These are phyloP conservation scores for Bretziella fagacearum DNA, from an alignment of 2,329 filamentous ascomycete species.

Conservation along the genomic window DNA sequence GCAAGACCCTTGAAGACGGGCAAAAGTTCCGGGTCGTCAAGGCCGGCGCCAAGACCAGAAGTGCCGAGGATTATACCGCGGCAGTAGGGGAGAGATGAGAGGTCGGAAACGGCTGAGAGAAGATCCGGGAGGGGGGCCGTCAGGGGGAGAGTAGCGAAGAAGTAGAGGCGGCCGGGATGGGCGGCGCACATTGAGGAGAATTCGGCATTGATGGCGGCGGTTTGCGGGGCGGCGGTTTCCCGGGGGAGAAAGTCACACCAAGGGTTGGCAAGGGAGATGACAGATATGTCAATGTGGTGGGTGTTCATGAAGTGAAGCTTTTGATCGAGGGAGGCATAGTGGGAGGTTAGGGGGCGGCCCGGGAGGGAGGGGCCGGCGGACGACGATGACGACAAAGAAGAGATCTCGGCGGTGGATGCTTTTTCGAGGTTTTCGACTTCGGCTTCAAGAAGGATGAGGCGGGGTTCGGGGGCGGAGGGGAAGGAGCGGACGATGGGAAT, in stretches of 20 bases:
- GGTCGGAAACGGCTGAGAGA: slow-evolving; percentile 45
- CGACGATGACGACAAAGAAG: too few relatives aligned
- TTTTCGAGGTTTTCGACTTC: slow-evolving; percentile 31
- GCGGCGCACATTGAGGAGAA: slow-evolving; percentile 53
- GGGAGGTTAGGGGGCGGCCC: slow-evolving; percentile 65
- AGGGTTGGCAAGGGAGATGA: slow-evolving; percentile 80
- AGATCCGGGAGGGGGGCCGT: slow-evolving; percentile 47
- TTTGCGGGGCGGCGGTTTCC: slow-evolving; percentile 35
- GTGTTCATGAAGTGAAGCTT: slow-evolving; percentile 80
- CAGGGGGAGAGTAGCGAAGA: slow-evolving; percentile 68
- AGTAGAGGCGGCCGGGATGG: slow-evolving; percentile 54
- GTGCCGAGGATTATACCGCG: slow-evolving; percentile 83
- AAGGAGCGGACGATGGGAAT: slow-evolving; percentile 60
- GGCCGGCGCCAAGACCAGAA: slow-evolving; percentile 57
- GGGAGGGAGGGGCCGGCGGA: slow-evolving; percentile 37
- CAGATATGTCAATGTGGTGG: slow-evolving; percentile 65
- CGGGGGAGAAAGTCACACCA: slow-evolving; percentile 73
- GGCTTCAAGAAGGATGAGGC: slow-evolving; percentile 46
- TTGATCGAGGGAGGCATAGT: slow-evolving; percentile 63
- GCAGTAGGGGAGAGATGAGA: slow-evolving; percentile 47
- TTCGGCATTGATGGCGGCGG: slow-evolving; percentile 53
- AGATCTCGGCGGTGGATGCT: slow-evolving; percentile 34
- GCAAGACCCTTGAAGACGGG: slow-evolving; percentile 57
- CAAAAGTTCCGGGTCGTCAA: slow-evolving; percentile 61
- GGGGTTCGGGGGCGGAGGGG: slow-evolving; percentile 35